A percentile compares a stretch with the other conserved stretches of the same genome.
phyloP scores from a whole-genome alignment of 2,329 filamentous ascomycete genomes.

The Paracamarosporium sp. region DNA sequence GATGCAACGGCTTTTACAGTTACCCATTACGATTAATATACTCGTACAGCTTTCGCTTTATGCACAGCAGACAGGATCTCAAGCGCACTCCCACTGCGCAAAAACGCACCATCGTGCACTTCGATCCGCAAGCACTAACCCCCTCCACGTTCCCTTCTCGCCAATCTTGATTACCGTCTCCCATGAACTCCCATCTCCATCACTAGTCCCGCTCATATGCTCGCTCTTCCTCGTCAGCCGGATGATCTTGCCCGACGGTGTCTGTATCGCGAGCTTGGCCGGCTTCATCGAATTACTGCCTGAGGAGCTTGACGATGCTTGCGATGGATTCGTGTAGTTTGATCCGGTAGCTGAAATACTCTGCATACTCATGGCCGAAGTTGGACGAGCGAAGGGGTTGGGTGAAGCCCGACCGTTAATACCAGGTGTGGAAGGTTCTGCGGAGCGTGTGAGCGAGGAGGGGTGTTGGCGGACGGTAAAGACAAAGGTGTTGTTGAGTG shows the following conservation, averaged over 20 bases:
- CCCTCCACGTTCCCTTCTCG: conserved; percentile 81
- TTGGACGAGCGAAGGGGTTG: conserved; percentile 60
- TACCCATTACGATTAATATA: background rate
- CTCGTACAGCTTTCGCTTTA: background rate
- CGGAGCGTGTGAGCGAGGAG: conserved; percentile 58
- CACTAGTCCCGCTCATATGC: conserved; percentile 60
- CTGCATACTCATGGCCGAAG: conserved; percentile 67
- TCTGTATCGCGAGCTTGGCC: conserved; percentile 94
- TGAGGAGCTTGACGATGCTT: conserved; percentile 61
- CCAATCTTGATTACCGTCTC: conserved; percentile 92
- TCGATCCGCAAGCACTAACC: conserved; percentile 80
- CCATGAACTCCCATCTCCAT: conserved; percentile 79
- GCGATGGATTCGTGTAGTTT: conserved; percentile 63
- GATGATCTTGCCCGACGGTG: conserved; percentile 92
- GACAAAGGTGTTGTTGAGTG: conserved; percentile 96
- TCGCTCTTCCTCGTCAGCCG: conserved; percentile 83
- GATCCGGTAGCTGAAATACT: conserved; percentile 61
- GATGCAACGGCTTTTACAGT: background rate
- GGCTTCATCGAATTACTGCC: conserved; percentile 74
- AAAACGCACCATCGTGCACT: conserved; percentile 92
- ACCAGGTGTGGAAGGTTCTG: conserved; percentile 39
- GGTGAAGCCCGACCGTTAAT: conserved; percentile 57
- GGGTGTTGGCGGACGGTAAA: conserved; percentile 95
- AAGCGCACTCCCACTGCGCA: conserved; percentile 72
- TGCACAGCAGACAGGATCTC: background rate